Conservation (phyloP, 805 yeast genomes). For the Schwanniomyces pseudopolymorphus region DNA sequence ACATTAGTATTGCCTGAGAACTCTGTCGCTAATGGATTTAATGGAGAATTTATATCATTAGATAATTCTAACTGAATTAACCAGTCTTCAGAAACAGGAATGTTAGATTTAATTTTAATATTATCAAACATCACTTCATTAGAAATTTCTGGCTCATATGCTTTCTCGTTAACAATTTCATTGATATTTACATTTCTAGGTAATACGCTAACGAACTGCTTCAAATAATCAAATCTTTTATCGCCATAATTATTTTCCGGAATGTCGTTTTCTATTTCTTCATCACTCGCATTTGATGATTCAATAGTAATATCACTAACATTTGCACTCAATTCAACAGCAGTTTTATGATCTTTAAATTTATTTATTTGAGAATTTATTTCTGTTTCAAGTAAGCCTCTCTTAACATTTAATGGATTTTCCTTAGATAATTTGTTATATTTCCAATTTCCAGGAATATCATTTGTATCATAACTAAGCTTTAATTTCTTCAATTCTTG, state of each 20-base stretch:
- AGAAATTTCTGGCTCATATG: constrained; percentile 64
- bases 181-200: constrained; percentile 29
- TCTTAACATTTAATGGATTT: constrained; percentile 27
- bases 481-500: constrained; percentile 38
- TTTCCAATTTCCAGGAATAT: constrained; percentile 41
- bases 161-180: constrained; percentile 57
- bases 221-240: constrained; percentile 31
- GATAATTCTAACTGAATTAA: constrained; percentile 58
- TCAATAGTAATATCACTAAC: constrained; percentile 34
- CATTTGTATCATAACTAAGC: constrained; percentile 24
- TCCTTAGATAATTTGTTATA: constrained; percentile 12
- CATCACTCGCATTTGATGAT: constrained; percentile 19
- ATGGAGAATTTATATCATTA: constrained; percentile 42
- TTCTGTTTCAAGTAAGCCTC: constrained; percentile 29
- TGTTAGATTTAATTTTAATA: constrained; percentile 42
- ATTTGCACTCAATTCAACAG: constrained; percentile 21
- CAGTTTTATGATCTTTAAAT: constrained; percentile 19
- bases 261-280: constrained; percentile 1
- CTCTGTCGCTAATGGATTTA: constrained; percentile 27
- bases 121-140: constrained; percentile 34
- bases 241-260: constrained; percentile 5
- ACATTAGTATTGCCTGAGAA: constrained; percentile 17
- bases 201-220: constrained; percentile 29
- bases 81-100: constrained; percentile 63
- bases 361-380: constrained; percentile 24